Base-by-base conservation (phyloP, 371 early-diverging fungal species). In the Mortierella sp. region DNA sequence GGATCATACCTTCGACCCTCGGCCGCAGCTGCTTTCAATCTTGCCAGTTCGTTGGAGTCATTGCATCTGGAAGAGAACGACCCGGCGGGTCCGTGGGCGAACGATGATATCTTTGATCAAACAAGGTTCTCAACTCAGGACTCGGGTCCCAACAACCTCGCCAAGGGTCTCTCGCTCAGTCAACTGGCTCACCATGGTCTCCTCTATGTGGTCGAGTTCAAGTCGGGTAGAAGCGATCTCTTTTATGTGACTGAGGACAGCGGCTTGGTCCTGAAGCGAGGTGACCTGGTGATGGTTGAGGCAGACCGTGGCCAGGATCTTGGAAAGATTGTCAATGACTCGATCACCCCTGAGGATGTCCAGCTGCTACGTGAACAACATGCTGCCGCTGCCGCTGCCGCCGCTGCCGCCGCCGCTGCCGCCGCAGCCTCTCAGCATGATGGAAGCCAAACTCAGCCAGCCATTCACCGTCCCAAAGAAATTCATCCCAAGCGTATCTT, bases 271-370 rank as follows among this genome's bases (percentile, higher is more conserved):
- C 77, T 92, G 37, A 90, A 90, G 60, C 70, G 84, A 6, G 91
- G 92, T 9, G 95, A 95, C 66, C 83, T 92, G 51, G 97, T 95
- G 15, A 94, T 98, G 76, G 97, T 97, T 0, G 97, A 98, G 82
- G 99, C 96, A 3, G 99, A 98, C 75, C 91, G 99, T 37, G 99
- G 98, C 21, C 93, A 94, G 56, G 99, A 98, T 75, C 82, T 98
- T 46, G 99, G 99, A 16, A 91, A 92, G 66, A 89, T 97, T 23
- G 88, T 91, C 16, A 86, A 88, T 45, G 90, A 91, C 68, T 87
- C 77, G 30, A 80, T 85, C 66, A 88, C 85, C 7, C 73, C 81
- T 43, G 79, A 84, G 70, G 85, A 90, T 81, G 74, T 90, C 69
- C 85, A 87, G 66, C 46, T 81, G 19, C 81, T 88, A 57, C 91